Base-by-base conservation (phyloP, 352 stramenopile species). In the Globisporangium middletonii region DNA sequence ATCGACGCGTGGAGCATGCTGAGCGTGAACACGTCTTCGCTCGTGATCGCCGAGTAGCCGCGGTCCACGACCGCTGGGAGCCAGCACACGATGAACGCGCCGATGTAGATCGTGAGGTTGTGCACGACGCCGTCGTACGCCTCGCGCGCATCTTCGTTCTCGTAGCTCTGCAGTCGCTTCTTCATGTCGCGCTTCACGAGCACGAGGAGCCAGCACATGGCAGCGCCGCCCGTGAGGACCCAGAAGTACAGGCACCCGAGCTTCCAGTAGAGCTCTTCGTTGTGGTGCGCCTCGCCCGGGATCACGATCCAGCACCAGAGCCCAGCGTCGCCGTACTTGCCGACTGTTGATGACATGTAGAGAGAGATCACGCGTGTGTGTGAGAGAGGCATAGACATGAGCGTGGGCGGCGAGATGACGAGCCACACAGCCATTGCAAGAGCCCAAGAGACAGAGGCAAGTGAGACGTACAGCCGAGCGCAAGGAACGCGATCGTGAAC, bases 101-200 rank as follows among this genome's bases (percentile, higher is more conserved):
- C 65, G 35, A 94, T 90, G 57, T 92, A 94, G 55, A 91, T 76
- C 0, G 80, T 91, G 59, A 94, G 68, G 58, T 92, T 94, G 65
- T 89, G 76, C 55, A 88, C 82, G 18, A 94, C 83, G 15, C 75
- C 82, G 52, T 91, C 75, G 63, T 94, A 94, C 18, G 83, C 83
- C 26, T 81, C 69, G 26, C 80, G 79, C 16, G 79, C 80, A 50
- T 93, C 79, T 46, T 87, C 77, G 55, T 93, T 91, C 51, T 82
- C 75, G 55, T 86, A 65, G n/a, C 75, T 83, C 47, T 78, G 70
- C 37, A 94, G 74, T 0, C 83, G 64, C 37, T 79, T 83, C 55
- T 88, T 75, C 53, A 94, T 83, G 60, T 94, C 83, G 13, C 86
- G 80, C 55, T 90, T 89, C 33, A 94, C 84, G 7, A 89, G 56